Evolutionary conservation across 108 stramenopile genomes (phyloP).

Genomic region (Cyclotella sp.): DNA sequence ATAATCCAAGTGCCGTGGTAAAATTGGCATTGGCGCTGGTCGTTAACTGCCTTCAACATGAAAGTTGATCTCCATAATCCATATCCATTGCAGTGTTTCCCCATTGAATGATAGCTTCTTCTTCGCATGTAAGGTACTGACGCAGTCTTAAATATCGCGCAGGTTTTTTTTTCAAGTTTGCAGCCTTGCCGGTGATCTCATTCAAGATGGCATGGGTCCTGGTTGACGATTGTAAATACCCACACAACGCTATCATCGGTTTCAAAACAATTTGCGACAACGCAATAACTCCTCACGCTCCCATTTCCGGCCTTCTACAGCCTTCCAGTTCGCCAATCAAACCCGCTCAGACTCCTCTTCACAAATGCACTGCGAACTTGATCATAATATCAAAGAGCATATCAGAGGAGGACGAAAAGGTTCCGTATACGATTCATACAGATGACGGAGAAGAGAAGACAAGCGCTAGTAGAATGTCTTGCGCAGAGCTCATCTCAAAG

Average conservation of each 20-base stretch:
- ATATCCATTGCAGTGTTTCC: too few relatives aligned
- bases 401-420: neutral
- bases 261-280: slow-evolving; percentile 5
- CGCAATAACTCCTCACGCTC: neutral
- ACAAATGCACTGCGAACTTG: neutral
- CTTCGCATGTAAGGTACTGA: too few relatives aligned
- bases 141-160: too few relatives aligned
- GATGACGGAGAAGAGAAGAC: neutral
- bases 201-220: neutral
- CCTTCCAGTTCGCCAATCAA: neutral
- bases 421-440: neutral
- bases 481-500: neutral
- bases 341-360: neutral
- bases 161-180: neutral
- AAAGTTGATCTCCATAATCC: too few relatives aligned
- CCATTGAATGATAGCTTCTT: too few relatives aligned
- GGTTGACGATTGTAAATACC: neutral
- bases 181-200: neutral
- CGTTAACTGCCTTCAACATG: too few relatives aligned
- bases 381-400: neutral
- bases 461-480: neutral
- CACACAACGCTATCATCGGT: neutral
- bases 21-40: too few relatives aligned
- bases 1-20: too few relatives aligned
- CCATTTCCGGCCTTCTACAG: neutral